Evolutionary conservation across 2,329 filamentous ascomycete species (phyloP), one percentile per base, ranked within the genome.

Genomic region (Fusarium cyanostomum): DNA sequence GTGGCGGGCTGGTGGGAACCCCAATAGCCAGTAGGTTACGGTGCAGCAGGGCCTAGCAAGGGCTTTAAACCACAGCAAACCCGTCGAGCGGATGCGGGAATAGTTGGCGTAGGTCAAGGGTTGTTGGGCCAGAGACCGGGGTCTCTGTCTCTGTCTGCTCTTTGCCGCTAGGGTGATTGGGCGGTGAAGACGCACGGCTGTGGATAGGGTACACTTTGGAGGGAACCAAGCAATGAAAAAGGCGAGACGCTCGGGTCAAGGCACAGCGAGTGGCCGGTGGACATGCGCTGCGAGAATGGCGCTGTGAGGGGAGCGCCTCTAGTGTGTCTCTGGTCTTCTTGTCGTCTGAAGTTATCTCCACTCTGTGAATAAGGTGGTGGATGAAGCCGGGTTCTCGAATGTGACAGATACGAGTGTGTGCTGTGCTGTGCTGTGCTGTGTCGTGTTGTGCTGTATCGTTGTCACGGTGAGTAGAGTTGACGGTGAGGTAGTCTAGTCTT

Each of bases 261-360:
- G 59, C 51, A 54, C 52, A 37, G 52, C 50, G 35, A 46, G 43
- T 42, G 37, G 38, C 30, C 15, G 68, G 68, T 70, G 66, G 66
- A 52, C 64, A 71, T 70, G 68, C 67, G 68, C 61, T 53, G 21
- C 56, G 58, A 64, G 46, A 63, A 66, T 67, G 71, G 66, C 61
- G 66, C 56, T 52, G 57, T 65, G 44, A 21, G 51, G 28, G 41
- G 48, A 16, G 26, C 31, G 43, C 16, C 37, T 24, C 10, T 39
- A 5, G 10, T 26, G 16, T 18, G 21, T 13, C n/a, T 26, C 26
- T 11, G 21, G 1, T 26, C 26, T 13, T 26, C 13, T 8, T 21
- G 26, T 49, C 34, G n/a, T 49, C 15, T 28, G 33, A 48, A 48
- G n/a, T n/a, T 49, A 49, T 39, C 34, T 49, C 45, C 41, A 53